Conservation (phyloP, 2,329 filamentous ascomycete species). For the Coccinonectria pachysandricola region DNA sequence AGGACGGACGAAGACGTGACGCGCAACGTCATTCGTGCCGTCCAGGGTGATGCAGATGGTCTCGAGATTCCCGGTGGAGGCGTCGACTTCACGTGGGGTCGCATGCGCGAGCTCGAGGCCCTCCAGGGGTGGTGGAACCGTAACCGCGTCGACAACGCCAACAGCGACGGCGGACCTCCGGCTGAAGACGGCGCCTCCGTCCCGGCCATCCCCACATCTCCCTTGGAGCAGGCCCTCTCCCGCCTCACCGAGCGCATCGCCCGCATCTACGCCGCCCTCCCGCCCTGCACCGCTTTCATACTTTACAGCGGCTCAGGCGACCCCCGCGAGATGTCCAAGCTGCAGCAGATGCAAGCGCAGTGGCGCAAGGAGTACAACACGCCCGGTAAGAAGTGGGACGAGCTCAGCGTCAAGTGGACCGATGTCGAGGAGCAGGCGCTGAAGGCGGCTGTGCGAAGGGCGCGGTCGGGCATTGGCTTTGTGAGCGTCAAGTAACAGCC, state of each 20-base stretch:
- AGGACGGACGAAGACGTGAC: slow-evolving; percentile 49
- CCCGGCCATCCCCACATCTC: too few species aligned
- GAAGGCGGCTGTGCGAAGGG: slow-evolving; percentile 43
- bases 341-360: slow-evolving; percentile 50
- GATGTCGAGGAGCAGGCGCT: slow-evolving; percentile 55
- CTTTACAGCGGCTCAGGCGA: slow-evolving; percentile 58
- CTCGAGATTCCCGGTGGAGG: slow-evolving; percentile 47
- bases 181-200: slow-evolving; percentile 2
- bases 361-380: slow-evolving; percentile 56
- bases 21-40: slow-evolving; percentile 44
- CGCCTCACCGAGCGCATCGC: slow-evolving; percentile 39
- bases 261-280: slow-evolving; percentile 46
- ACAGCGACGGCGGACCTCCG: slow-evolving; percentile 26
- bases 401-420: slow-evolving; percentile 58
- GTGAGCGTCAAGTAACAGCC: slow-evolving; percentile 56
- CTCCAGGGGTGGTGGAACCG: slow-evolving; percentile 59
- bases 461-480: slow-evolving; percentile 54
- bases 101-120: slow-evolving; percentile 55
- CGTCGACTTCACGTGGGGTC: slow-evolving; percentile 57
- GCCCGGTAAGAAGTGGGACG: slow-evolving; percentile 54
- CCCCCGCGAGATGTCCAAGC: slow-evolving; percentile 52
- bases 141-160: slow-evolving; percentile 33
- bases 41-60: slow-evolving; percentile 47
- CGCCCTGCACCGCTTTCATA: slow-evolving; percentile 55
- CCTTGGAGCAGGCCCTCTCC: slow-evolving; percentile 36